Evolutionary conservation across 108 stramenopile species (phyloP), one percentile per base, ranked within the genome.

Genomic region (Discostella pseudostelligera): DNA sequence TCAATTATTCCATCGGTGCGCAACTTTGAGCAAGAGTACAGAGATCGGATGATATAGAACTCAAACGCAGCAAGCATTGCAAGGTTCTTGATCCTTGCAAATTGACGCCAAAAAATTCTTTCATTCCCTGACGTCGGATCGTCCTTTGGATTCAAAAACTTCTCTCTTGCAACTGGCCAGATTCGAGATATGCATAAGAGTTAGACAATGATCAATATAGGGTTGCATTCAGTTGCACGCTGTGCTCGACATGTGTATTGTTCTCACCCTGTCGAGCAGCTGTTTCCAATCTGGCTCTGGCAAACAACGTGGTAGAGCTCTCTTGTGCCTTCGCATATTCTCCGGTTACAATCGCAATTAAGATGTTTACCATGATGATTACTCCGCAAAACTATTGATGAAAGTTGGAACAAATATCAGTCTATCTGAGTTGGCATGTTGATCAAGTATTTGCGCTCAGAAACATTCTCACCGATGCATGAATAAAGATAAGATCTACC

Each of bases 341-440:
- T 12, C 54, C 14, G 1, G 66, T 67, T n/a, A 67, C 66, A 48
- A 67, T 67, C 21, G 66, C 66, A 22, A 67, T 67, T 43, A 67
- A 48, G 37, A 67, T 67, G 37, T 67, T 67, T 8, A 67, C 66
- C 26, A 67, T 39, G 8, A 67, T 55, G 11, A 67, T 67, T 1
- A 67, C 12, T 17, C 66, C 66, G 26, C 28, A 56, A 56, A 67
- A 67, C 65, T 62, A 35, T 17, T 12, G 3, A 28, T 16, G 10
- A 14, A 8, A 29, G 22, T 22, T 25, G 43, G 12, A 45, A 40
- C 9, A 8, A 3, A 46, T 2, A 26, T 6, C 21, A 46, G 4
- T 5, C 26, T 24, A 42, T 22, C 26, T 4, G 11, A 14, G 4
- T 8, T 8, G n/a, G 16, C n/a, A n/a, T n/a, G n/a, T n/a, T n/a